phyloP scores from a whole-genome alignment of 352 stramenopile species.

The Phytophthora aleatoria region DNA sequence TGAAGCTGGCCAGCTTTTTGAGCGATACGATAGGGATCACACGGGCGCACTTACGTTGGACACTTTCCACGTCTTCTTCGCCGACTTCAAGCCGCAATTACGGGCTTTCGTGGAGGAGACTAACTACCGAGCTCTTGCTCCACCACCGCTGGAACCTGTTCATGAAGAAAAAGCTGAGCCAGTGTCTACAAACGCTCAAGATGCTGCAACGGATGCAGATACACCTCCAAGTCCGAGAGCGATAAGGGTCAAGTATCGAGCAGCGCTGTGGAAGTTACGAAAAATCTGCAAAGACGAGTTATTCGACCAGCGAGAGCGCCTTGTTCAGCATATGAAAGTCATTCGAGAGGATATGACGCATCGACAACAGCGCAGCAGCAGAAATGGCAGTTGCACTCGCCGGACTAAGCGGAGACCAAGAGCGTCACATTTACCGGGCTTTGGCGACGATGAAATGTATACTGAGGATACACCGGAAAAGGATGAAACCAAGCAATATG shows the following conservation, averaged over 20 bases:
- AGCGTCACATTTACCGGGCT: conserved; percentile 11
- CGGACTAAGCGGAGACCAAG: conserved; percentile 11
- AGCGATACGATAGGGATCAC: conserved; percentile 74
- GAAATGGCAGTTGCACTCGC: neutral
- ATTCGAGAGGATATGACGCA: conserved; percentile 30
- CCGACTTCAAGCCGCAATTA: conserved; percentile 73
- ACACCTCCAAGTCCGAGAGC: conserved; percentile 10
- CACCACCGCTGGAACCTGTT: conserved; percentile 9
- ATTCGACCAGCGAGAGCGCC: conserved; percentile 43
- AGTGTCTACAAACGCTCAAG: conserved; percentile 1
- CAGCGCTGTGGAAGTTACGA: conserved; percentile 59
- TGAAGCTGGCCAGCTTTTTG: conserved; percentile 84
- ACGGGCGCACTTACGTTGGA: conserved; percentile 62
- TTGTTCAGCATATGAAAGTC: conserved; percentile 40
- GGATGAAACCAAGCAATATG: conserved; percentile 35
- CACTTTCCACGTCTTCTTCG: conserved; percentile 74
- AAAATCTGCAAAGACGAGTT: conserved; percentile 70
- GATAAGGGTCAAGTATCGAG: conserved; percentile 41
- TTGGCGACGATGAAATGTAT: conserved; percentile 12
- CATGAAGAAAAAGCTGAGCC: conserved; percentile 23
- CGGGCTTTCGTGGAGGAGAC: conserved; percentile 69
- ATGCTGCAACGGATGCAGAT: conserved; percentile 6
- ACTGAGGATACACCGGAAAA: neutral
- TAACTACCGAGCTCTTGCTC: conserved; percentile 34
- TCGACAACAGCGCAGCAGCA: conserved; percentile 25